Evolutionary conservation across 2,329 filamentous ascomycete species (phyloP).

Genomic region (Aspergillus sojae): DNA sequence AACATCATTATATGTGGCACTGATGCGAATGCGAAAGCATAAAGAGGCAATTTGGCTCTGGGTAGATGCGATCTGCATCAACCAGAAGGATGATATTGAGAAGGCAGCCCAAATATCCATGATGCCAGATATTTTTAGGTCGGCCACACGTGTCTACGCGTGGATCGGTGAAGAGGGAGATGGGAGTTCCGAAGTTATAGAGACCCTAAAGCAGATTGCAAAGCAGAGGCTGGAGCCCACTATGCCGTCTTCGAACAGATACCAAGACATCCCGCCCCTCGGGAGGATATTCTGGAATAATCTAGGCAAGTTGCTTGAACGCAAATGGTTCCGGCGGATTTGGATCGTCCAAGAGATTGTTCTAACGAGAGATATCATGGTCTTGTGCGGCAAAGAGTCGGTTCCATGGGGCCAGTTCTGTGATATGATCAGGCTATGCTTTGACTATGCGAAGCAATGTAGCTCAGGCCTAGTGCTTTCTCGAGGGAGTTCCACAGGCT

Average conservation of each 20-base stretch:
- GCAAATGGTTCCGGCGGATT: neutral
- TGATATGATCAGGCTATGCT: too few relatives aligned
- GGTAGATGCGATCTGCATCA: neutral
- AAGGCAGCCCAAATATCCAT: neutral
- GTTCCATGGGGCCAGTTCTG: neutral
- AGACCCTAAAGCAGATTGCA: neutral
- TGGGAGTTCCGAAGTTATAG: neutral
- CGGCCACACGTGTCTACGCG: neutral
- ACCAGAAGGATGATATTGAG: neutral
- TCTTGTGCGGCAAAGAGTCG: neutral
- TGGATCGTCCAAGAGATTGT: neutral
- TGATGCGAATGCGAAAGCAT: neutral
- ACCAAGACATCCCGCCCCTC: neutral
- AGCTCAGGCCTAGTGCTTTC: neutral
- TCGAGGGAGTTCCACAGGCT: too few relatives aligned
- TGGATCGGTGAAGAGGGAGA: neutral
- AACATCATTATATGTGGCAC: neutral
- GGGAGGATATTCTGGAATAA: neutral
- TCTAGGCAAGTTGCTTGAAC: neutral
- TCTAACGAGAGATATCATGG: neutral
- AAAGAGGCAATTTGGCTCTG: neutral
- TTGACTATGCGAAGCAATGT: neutral
- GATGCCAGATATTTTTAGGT: neutral
- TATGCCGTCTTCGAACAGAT: neutral
- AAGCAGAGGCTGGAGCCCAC: neutral